Evolutionary conservation across 2,329 filamentous ascomycete species (phyloP).

Genomic region (Drechslerella coelobrocha): DNA sequence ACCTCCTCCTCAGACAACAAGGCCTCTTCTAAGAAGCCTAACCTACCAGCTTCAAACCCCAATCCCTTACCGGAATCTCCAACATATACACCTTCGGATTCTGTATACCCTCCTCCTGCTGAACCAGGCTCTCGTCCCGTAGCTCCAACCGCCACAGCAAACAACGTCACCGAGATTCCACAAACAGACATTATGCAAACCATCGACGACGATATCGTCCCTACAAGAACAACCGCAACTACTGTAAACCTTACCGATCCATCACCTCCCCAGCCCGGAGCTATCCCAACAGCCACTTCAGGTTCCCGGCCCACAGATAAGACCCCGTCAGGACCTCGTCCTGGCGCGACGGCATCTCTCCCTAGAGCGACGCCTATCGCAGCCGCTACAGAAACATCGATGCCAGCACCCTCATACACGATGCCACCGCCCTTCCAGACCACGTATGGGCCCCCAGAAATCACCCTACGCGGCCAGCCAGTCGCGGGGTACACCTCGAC

Average conservation of each 20-base stretch:
- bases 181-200: slow-evolving; percentile 13
- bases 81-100: slow-evolving; percentile 33
- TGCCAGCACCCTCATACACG: slow-evolving; percentile 29
- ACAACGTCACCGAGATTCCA: slow-evolving; percentile 43
- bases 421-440: slow-evolving; percentile 43
- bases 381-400: slow-evolving; percentile 16
- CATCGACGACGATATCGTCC: slow-evolving; percentile 33
- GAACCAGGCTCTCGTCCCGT: slow-evolving; percentile 36
- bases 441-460: slow-evolving; percentile 31
- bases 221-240: slow-evolving; percentile 30
- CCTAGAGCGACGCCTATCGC: slow-evolving; percentile 22
- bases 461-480: slow-evolving; percentile 33
- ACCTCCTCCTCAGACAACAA: slow-evolving; percentile 9
- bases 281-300: slow-evolving; percentile 21
- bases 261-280: slow-evolving; percentile 37
- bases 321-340: slow-evolving; percentile 13
- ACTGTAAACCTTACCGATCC: slow-evolving; percentile 43
- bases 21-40: slow-evolving; percentile 17
- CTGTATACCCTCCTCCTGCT: slow-evolving; percentile 35
- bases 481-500: slow-evolving; percentile 29
- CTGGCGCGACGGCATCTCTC: slow-evolving; percentile 18
- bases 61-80: slow-evolving; percentile 42
- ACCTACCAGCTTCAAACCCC: slow-evolving; percentile 46
- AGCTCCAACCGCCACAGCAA: slow-evolving; percentile 27
- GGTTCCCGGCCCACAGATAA: slow-evolving; percentile 4